Conservation (phyloP, 1,284 basidiomycete genomes). For the Rhodotorula sp. region DNA sequence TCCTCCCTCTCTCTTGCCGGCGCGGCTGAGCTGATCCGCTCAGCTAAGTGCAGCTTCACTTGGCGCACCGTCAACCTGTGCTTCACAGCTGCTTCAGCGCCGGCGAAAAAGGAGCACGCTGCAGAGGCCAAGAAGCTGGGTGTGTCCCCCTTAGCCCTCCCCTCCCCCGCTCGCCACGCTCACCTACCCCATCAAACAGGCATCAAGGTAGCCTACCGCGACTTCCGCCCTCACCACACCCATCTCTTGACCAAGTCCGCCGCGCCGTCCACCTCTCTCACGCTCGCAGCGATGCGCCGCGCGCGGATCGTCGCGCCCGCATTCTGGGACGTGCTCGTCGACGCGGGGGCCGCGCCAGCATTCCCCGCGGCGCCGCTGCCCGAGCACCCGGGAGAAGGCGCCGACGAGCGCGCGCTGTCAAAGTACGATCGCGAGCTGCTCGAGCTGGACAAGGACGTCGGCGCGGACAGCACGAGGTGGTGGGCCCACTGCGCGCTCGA, state of each 20-base stretch:
- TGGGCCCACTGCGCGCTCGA: constrained; percentile 35
- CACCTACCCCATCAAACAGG: constrained; percentile 3
- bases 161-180: background rate
- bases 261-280: background rate
- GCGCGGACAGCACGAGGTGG: constrained; percentile 13
- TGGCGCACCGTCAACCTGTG: constrained; percentile 32
- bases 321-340: constrained; percentile 3
- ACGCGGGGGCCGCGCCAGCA: background rate
- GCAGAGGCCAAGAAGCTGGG: constrained; percentile 8
- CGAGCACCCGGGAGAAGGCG: background rate
- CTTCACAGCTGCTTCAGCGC: background rate
- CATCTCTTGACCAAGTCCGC: constrained; percentile 21
- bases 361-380: background rate
- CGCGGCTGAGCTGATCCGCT: background rate
- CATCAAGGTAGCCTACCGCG: constrained; percentile 29
- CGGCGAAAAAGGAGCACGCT: constrained; percentile 5
- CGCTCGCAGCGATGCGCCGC: constrained; percentile 15
- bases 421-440: constrained; percentile 21
- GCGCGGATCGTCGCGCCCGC: constrained; percentile 9
- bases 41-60: constrained; percentile 16
- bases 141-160: background rate
- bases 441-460: constrained; percentile 19
- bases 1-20: background rate
- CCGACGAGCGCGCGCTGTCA: constrained; percentile 6
- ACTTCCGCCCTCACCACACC: constrained; percentile 27